A percentile compares a stretch with the other conserved stretches of the same genome.
These are phyloP conservation scores for Comarum palustre DNA, from an alignment of 306 rosid species.

Conservation along the genomic window DNA sequence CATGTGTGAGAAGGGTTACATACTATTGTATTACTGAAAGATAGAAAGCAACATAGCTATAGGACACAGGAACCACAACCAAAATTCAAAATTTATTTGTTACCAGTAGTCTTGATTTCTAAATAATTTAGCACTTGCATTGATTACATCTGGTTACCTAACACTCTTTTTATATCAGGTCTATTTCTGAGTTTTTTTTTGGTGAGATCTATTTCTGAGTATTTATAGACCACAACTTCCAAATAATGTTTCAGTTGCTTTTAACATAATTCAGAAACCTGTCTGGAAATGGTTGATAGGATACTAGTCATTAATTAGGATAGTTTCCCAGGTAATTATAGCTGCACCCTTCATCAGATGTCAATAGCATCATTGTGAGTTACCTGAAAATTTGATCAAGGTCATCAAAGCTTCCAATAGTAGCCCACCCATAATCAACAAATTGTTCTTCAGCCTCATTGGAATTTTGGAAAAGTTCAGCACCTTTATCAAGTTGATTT, in stretches of 20 bases:
- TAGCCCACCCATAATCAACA: conserved; percentile 85
- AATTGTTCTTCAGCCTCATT: conserved; percentile 68
- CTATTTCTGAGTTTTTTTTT: conserved; percentile 1
- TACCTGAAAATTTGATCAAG: conserved; percentile 90
- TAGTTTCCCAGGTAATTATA: conserved; percentile 1
- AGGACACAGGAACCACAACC: background rate
- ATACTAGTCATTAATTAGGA: background rate
- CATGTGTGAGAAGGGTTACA: conserved; percentile 69
- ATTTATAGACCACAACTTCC: background rate
- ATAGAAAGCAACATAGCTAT: too few relatives aligned
- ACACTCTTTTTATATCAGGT: background rate
- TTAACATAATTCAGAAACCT: background rate
- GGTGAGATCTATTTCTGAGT: conserved; percentile 5
- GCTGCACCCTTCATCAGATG: conserved; percentile 4
- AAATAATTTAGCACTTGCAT: conserved; percentile 9
- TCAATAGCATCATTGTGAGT: conserved; percentile 19
- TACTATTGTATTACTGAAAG: conserved; percentile 18
- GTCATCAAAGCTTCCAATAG: conserved; percentile 90
- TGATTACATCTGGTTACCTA: background rate
- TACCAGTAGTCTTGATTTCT: background rate
- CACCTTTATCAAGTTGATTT: conserved; percentile 46
- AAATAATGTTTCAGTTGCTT: background rate
- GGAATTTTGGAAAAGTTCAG: conserved; percentile 44
- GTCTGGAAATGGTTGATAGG: background rate
- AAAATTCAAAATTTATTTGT: conserved; percentile 12